A percentile compares a stretch with the other conserved stretches of the same genome.
phyloP scores from a whole-genome alignment of 352 stramenopile genomes.

The Pilasporangium apinafurcum region DNA sequence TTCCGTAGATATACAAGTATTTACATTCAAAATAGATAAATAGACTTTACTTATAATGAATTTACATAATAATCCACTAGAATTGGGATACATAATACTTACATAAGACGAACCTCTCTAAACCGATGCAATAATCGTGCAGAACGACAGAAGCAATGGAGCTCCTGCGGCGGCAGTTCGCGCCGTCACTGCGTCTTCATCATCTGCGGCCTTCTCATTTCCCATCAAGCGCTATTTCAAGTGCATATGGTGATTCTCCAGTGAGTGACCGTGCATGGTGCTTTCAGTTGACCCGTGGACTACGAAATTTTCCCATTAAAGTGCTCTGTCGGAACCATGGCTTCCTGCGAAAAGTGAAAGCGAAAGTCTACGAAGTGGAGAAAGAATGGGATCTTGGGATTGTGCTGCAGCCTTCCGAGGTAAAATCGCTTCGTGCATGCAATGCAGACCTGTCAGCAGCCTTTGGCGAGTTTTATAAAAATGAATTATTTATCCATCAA shows the following conservation, averaged over 20 bases:
- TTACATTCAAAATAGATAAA: no score
- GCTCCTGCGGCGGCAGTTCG: no score
- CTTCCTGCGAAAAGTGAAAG: slow-evolving; percentile 40
- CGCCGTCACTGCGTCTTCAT: no score
- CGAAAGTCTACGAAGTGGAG: slow-evolving; percentile 49
- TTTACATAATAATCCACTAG: no score
- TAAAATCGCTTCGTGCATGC: slow-evolving; percentile 62
- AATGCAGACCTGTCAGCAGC: slow-evolving; percentile 70
- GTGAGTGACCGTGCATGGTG: neutral
- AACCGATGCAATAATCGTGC: no score
- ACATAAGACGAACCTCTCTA: no score
- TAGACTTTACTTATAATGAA: no score
- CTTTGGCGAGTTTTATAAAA: slow-evolving; percentile 68
- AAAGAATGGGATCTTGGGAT: slow-evolving; percentile 75
- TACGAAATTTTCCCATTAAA: slow-evolving; percentile 59
- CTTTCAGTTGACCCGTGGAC: slow-evolving; percentile 10
- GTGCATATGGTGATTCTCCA: slow-evolving; percentile 9
- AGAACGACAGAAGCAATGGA: no score
- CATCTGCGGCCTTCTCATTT: no score
- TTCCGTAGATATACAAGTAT: no score
- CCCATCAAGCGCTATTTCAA: neutral
- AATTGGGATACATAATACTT: no score
- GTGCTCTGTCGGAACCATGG: slow-evolving; percentile 59
- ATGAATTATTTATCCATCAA: slow-evolving; percentile 72
- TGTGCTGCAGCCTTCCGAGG: slow-evolving; percentile 62